A percentile compares a stretch with the other conserved stretches of the same genome.
phyloP scores from a whole-genome alignment of 441 rosid species.

The Jatropha multifida region DNA sequence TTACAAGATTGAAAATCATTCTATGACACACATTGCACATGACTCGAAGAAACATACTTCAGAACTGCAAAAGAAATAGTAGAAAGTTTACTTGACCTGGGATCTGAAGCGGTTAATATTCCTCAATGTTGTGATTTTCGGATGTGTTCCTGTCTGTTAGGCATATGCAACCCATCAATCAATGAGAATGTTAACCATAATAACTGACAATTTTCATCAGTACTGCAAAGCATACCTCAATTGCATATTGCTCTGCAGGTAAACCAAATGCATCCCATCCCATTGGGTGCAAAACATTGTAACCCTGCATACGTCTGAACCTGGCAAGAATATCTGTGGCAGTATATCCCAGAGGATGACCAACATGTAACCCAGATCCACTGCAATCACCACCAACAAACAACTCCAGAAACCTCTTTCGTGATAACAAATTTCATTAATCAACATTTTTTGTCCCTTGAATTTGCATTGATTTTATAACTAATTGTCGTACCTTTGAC shows the following conservation, averaged over 20 bases:
- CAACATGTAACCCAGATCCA: slow-evolving; percentile 98
- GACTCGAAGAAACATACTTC: not conserved
- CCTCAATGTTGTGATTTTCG: slow-evolving; percentile 82
- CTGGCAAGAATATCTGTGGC: slow-evolving; percentile 94
- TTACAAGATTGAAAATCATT: not conserved
- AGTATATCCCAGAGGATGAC: slow-evolving; percentile 95
- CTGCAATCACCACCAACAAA: slow-evolving; percentile 40
- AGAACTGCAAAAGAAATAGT: not conserved
- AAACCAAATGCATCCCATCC: slow-evolving; percentile 99
- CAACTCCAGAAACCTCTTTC: slow-evolving; percentile 11
- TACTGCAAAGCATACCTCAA: slow-evolving; percentile 50
- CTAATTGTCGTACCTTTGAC: not conserved
- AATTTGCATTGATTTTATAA: not conserved
- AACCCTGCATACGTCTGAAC: slow-evolving; percentile 89
- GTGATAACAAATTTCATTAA: slow-evolving; percentile 3
- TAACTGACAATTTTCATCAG: slow-evolving; percentile 11
- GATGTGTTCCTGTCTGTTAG: slow-evolving; percentile 91
- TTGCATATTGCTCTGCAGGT: slow-evolving; percentile 98
- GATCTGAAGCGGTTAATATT: slow-evolving; percentile 76
- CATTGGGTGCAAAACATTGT: slow-evolving; percentile 94
- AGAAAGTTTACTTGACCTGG: slow-evolving; percentile 53
- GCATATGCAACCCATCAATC: slow-evolving; percentile 23
- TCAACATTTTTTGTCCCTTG: not conserved
- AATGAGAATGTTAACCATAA: slow-evolving; percentile 16
- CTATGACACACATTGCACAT: not conserved